These are phyloP conservation scores for Salvia hispanica DNA, from an alignment of 257 asterid species.

Conservation along the genomic window DNA sequence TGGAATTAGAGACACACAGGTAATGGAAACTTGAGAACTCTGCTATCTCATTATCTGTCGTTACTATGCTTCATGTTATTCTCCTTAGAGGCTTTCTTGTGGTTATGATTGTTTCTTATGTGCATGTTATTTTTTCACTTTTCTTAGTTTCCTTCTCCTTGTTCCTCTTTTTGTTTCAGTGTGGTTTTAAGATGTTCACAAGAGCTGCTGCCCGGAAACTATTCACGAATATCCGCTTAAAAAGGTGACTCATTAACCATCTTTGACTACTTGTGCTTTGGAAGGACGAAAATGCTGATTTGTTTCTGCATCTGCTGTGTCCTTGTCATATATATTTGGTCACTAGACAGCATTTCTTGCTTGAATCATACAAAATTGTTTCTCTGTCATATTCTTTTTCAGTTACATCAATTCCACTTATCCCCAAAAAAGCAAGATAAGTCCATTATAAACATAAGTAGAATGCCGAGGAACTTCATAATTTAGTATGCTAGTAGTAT, in stretches of 20 bases:
- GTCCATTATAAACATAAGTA: background rate
- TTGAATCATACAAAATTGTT: background rate
- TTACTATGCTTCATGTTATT: background rate
- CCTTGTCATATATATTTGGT: background rate
- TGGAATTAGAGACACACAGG: constrained; percentile 98
- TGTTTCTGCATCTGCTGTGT: background rate
- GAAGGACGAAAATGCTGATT: background rate
- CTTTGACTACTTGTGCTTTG: background rate
- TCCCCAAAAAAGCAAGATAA: background rate
- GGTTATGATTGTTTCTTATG: background rate
- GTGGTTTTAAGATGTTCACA: constrained; percentile 98
- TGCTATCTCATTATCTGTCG: constrained; percentile 2
- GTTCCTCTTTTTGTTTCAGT: constrained; percentile 49
- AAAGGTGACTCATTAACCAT: constrained; percentile 45
- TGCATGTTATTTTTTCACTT: background rate
- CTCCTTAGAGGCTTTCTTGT: constrained; percentile 4
- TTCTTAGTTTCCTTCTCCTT: constrained; percentile 26
- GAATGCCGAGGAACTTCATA: background rate
- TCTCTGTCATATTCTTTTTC: background rate
- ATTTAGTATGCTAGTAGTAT: background rate
- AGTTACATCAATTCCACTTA: background rate
- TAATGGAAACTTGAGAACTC: constrained; percentile 30
- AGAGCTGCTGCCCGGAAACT: constrained; percentile 97
- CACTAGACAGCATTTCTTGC: background rate
- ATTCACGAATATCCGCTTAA: constrained; percentile 78